phyloP scores from a whole-genome alignment of 768 basidiomycete species.

The Tulasnella sp. region DNA sequence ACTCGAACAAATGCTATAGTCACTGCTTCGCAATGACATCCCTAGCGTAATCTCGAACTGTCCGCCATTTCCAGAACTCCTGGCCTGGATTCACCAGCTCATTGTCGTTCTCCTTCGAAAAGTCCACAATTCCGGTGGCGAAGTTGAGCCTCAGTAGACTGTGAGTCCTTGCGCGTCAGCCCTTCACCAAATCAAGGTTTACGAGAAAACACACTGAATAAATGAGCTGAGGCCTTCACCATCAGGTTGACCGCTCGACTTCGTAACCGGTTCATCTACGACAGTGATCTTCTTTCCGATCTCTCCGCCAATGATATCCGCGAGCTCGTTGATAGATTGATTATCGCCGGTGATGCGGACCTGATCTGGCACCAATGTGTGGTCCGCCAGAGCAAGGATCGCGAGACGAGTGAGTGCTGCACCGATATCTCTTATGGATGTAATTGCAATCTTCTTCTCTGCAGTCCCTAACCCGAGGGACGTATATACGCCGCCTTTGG shows the following conservation, averaged over 20 bases:
- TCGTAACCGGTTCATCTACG: neutral
- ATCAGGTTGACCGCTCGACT: neutral
- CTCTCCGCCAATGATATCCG: neutral
- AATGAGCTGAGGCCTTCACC: neutral
- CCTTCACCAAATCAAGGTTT: neutral
- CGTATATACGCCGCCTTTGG: neutral
- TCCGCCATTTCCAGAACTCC: constrained; percentile 8
- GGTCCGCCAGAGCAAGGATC: neutral
- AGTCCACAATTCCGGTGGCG: constrained; percentile 1
- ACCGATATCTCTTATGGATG: neutral
- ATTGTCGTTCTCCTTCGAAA: constrained; percentile 10
- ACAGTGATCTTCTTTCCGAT: neutral
- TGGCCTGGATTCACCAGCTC: constrained; percentile 6
- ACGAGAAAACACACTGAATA: neutral
- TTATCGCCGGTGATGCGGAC: neutral
- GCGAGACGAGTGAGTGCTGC: neutral
- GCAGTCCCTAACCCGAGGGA: neutral
- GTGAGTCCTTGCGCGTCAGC: too few species aligned
- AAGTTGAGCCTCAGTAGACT: constrained; percentile 1
- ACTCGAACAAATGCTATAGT: too few species aligned
- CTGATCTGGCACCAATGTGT: neutral
- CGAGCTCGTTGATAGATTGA: neutral
- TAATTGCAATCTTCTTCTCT: neutral
- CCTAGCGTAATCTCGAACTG: neutral
- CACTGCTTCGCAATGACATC: neutral